Base-by-base conservation (phyloP, 2,329 filamentous ascomycete genomes). In the Aspergillus sp. region DNA sequence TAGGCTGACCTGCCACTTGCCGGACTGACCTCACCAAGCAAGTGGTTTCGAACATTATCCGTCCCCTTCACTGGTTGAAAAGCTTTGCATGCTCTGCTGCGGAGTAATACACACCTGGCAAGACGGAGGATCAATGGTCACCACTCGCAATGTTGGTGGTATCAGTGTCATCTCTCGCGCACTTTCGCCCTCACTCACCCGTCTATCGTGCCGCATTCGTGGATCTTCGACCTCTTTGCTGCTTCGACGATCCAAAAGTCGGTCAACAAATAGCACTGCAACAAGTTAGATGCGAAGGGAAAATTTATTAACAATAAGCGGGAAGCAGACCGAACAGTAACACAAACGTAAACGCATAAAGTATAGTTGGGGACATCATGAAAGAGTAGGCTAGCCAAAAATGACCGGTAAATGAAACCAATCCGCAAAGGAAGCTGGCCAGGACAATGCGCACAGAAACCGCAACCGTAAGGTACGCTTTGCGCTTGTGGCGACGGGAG, bases 321-420 rank as follows among this genome's bases (percentile, higher is more conserved):
- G 33, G 29, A 29, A 29, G 57, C 63, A 50, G 27, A 64, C 65
- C 60, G 30, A 55, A 50, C 28, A 66, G 45, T 35, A 70, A 49
- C 3, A 53, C 57, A 29, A 66, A 48, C 3, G 59, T 63, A 42
- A 64, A 64, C 7, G 61, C 60, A 46, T 65, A 67, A 12, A 69
- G 48, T 45, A 68, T 68, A n/a, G 59, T 55, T 4, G 66, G 65
- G 43, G 60, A 68, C 7, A 63, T 69, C 66, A 69, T 69, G 49
- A 67, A 69, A 3, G 56, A 57, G 54, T 67, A 67, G 1, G 61
- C 61, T 32, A 67, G 51, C 33, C 59, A 48, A 46, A 67, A 67
- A 50, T 65, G 48, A 28, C 51, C 49, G 6, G 58, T 56, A 33
- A 68, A 64, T 30, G 55, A 57, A 28, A 61, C 55, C 19, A 67